These are phyloP conservation scores for Ganoderma lucidum DNA, from an alignment of 1,284 basidiomycete species.

Conservation along the genomic window DNA sequence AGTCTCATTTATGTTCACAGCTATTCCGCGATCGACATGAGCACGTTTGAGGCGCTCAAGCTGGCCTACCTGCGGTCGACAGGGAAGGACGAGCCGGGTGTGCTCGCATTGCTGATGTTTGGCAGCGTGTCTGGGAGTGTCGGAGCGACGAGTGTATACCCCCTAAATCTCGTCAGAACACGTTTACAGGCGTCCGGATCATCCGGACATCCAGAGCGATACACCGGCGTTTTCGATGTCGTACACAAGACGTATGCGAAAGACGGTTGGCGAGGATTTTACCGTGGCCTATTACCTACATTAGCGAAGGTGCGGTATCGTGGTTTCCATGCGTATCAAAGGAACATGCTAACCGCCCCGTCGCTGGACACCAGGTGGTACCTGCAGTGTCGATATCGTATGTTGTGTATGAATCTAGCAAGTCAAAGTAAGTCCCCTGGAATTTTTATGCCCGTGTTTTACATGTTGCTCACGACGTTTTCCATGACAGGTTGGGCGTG, in stretches of 20 bases:
- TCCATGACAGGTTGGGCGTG: slow-evolving; percentile 52
- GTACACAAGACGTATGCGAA: slow-evolving; percentile 80
- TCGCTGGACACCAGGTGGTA: slow-evolving; percentile 67
- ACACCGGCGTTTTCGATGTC: slow-evolving; percentile 91
- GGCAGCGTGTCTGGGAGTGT: slow-evolving; percentile 91
- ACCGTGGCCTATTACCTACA: slow-evolving; percentile 91
- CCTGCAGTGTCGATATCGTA: slow-evolving; percentile 96
- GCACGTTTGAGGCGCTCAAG: slow-evolving; percentile 92
- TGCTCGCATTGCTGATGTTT: slow-evolving; percentile 85
- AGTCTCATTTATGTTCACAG: slow-evolving; percentile 43
- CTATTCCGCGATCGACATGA: slow-evolving; percentile 94
- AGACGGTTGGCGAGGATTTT: slow-evolving; percentile 96
- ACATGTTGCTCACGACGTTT: slow-evolving; percentile 16
- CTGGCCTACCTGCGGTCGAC: slow-evolving; percentile 84
- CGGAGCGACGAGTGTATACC: slow-evolving; percentile 93
- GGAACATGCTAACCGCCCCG: slow-evolving; percentile 11
- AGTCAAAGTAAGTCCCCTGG: slow-evolving; percentile 64
- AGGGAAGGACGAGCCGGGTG: slow-evolving; percentile 83
- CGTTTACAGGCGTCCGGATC: slow-evolving; percentile 96
- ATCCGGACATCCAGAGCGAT: slow-evolving; percentile 88
- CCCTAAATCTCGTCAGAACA: slow-evolving; percentile 93
- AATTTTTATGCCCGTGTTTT: slow-evolving; percentile 5
- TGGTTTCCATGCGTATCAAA: slow-evolving; percentile 28
- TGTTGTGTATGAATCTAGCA: slow-evolving; percentile 87
- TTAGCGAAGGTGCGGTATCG: slow-evolving; percentile 77